These are phyloP conservation scores for Iodosphaeria phyllophila DNA, from an alignment of 2,329 filamentous ascomycete genomes.

Conservation along the genomic window DNA sequence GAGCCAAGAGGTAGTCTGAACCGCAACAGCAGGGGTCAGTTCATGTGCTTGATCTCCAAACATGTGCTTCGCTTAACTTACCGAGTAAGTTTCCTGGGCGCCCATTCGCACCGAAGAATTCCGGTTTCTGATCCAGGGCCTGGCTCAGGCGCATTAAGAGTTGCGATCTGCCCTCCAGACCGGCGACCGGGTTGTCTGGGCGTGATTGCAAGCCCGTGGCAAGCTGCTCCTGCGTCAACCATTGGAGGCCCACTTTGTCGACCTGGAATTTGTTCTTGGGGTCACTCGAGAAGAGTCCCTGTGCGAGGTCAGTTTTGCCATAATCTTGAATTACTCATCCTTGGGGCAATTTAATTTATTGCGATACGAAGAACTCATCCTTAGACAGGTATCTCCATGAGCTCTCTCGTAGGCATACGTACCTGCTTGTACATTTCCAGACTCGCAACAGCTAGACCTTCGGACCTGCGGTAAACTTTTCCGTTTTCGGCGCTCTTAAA, in stretches of 20 bases:
- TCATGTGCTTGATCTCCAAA: neutral
- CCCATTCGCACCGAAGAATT: conserved; percentile 69
- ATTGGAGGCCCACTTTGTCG: conserved; percentile 62
- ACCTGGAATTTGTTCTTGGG: conserved; percentile 70
- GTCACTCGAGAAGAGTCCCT: conserved; percentile 75
- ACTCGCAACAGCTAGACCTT: conserved; percentile 34
- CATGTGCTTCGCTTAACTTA: conserved; percentile 20
- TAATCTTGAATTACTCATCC: neutral
- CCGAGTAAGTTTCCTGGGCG: conserved; percentile 89
- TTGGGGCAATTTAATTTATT: neutral
- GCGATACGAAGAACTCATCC: no score
- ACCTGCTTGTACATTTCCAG: conserved; percentile 82
- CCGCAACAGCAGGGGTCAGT: neutral
- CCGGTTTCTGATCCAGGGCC: conserved; percentile 55
- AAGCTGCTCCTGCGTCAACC: conserved; percentile 54
- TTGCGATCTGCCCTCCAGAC: conserved; percentile 67
- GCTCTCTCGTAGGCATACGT: conserved; percentile 9
- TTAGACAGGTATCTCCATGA: no score
- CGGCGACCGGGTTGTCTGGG: conserved; percentile 63
- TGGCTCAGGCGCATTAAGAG: conserved; percentile 58
- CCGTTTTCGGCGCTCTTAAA: conserved; percentile 54
- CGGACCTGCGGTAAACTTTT: conserved; percentile 4
- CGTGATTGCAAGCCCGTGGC: conserved; percentile 72
- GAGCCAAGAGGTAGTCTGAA: conserved; percentile 76
- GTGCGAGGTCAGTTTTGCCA: conserved; percentile 2